Evolutionary conservation across 148 eudicot species (phyloP), one percentile per base, ranked within the genome.

Genomic region (Rhododendron simsii): DNA sequence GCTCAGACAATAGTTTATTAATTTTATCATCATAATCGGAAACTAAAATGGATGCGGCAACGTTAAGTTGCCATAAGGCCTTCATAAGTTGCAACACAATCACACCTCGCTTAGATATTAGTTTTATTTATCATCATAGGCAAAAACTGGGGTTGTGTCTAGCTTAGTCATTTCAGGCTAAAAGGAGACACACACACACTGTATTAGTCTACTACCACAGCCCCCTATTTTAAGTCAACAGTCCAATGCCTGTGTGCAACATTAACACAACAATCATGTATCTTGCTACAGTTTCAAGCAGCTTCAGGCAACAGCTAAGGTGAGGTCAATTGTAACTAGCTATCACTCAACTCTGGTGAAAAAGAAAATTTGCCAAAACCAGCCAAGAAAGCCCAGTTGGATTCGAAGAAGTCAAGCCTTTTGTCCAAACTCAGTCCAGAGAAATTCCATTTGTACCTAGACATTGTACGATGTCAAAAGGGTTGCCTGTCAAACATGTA

Each of bases 341-440:
- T 44, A 21, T 35, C 76, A 73, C 9, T 47, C 45, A 85, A 77
- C 67, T 78, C 28, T 30, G 7, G 61, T 55, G n/a, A 35, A 33
- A 79, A 44, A 74, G 78, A 88, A 79, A 15, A 85, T 65, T 86
- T 94, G 95, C 99, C 99, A 91, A 97, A 97, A 79, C 99, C 99
- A 87, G 96, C 96, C 90, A 97, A 97, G 90, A 97, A 95, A 44
- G 98, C 92, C 98, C 99, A 97, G 90, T 97, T 94, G 63, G 98
- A 92, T 91, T 97, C 99, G 76, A 97, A 97, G 91, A 93, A 97
- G 88, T 97, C 95, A 86, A 97, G 92, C 90, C 99, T 94, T 91
- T 85, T 91, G 87, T 90, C 95, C 87, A 97, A 91, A 86, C 95
- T 90, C 89, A 95, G 93, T 86, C 95, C 98, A 78, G 95, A 92